Percentiles rank a stretch among this genome's conserved stretches.
These are phyloP conservation scores for Wallacemonas sp. DNA, from an alignment of 208 protist species.

Conservation along the genomic window DNA sequence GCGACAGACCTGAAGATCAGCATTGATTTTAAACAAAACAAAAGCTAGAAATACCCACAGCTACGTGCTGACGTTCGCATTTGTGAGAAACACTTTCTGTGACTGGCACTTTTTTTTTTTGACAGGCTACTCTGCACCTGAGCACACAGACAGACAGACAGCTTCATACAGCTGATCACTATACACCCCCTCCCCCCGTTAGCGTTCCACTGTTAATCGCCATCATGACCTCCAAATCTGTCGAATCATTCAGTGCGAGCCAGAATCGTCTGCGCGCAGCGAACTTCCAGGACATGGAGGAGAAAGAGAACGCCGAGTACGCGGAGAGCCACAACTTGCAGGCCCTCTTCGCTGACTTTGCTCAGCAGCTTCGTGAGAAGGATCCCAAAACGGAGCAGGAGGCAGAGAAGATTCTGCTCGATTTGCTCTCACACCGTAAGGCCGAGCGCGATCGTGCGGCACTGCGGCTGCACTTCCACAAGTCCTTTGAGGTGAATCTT, in stretches of 20 bases:
- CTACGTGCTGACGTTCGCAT: too few species aligned
- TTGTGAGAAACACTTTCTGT: too few species aligned
- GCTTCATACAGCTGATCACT: too few species aligned
- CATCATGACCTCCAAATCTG: constrained; percentile 42
- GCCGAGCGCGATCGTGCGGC: constrained; percentile 75
- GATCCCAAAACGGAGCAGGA: constrained; percentile 77
- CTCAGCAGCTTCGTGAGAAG: constrained; percentile 69
- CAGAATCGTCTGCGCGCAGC: constrained; percentile 60
- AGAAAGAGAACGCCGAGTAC: constrained; percentile 76
- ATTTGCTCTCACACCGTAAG: constrained; percentile 79
- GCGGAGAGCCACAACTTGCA: constrained; percentile 79
- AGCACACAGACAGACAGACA: too few species aligned
- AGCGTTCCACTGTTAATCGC: background rate
- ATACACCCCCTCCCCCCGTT: too few species aligned
- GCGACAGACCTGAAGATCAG: too few species aligned
- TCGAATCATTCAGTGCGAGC: constrained; percentile 64
- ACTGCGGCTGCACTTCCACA: constrained; percentile 64
- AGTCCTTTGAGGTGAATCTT: constrained; percentile 78
- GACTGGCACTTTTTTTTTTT: too few species aligned
- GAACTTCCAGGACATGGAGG: constrained; percentile 68
- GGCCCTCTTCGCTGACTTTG: constrained; percentile 74
- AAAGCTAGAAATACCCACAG: too few species aligned
- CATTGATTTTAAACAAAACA: too few species aligned
- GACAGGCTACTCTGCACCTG: too few species aligned
- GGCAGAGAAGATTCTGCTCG: constrained; percentile 70